phyloP scores from a whole-genome alignment of 495 filamentous ascomycete genomes.

The Aspergillus nanangensis region DNA sequence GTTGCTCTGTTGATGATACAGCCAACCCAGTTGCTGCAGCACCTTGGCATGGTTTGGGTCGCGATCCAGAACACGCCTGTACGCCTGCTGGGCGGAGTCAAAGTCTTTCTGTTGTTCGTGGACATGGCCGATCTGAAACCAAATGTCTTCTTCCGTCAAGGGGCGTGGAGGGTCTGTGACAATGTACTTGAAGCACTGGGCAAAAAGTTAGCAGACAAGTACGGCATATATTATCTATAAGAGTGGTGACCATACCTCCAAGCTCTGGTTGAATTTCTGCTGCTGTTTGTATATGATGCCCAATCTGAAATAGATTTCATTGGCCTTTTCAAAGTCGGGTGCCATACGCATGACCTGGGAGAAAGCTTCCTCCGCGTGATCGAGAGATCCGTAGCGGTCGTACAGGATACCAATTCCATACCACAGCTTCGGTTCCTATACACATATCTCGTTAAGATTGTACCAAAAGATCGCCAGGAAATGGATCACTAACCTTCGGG shows the following conservation, averaged over 20 bases:
- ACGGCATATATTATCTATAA: neutral
- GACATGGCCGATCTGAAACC: constrained; percentile 99
- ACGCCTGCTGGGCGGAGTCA: constrained; percentile 85
- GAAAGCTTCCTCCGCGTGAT: constrained; percentile 97
- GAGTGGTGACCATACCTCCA: constrained; percentile 65
- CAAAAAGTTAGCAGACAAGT: constrained; percentile 1
- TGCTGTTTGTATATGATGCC: constrained; percentile 99
- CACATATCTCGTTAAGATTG: constrained; percentile 3
- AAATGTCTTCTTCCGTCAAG: constrained; percentile 96
- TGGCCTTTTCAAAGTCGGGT: constrained; percentile 96
- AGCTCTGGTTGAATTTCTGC: constrained; percentile 84
- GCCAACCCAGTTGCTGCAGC: constrained; percentile 95
- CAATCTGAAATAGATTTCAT: constrained; percentile 97
- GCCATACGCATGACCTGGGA: constrained; percentile 99
- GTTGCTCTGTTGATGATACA: constrained; percentile 92
- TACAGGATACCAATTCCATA: constrained; percentile 99
- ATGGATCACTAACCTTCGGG: constrained; percentile 67
- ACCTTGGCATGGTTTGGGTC: constrained; percentile 98
- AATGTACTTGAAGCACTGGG: constrained; percentile 96
- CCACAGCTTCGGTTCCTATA: constrained; percentile 93
- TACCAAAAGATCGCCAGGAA: neutral
- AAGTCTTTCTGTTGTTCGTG: constrained; percentile 99
- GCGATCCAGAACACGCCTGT: constrained; percentile 86
- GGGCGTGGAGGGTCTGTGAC: constrained; percentile 89
- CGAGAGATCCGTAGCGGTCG: constrained; percentile 92